Evolutionary conservation across 164 flowering plant genomes (phyloP).

Genomic region (Aristolochia contorta): DNA sequence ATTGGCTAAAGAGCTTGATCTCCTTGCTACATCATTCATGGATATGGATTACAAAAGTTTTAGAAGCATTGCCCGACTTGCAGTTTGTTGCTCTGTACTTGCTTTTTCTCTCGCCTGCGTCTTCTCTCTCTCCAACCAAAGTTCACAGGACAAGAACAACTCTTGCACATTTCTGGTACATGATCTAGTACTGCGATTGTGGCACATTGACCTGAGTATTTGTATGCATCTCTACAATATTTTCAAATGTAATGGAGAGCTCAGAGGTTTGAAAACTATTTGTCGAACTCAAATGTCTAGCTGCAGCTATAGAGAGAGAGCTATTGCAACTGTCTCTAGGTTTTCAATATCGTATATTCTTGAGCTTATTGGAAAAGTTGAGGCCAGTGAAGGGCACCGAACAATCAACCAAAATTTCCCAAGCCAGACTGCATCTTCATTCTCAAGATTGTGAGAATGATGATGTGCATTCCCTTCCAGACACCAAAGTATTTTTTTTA

Average conservation of each 20-base stretch:
- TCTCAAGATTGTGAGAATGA: slow-evolving; percentile 23
- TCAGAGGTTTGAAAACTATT: slow-evolving; percentile 17
- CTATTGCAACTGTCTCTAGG: slow-evolving; percentile 32
- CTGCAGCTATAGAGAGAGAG: slow-evolving; percentile 24
- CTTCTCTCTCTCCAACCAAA: slow-evolving; percentile 18
- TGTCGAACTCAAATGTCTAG: slow-evolving; percentile 20
- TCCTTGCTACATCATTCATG: slow-evolving; percentile 47
- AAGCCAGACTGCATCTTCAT: slow-evolving; percentile 29
- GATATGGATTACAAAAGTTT: slow-evolving; percentile 47
- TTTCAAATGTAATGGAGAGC: slow-evolving; percentile 19
- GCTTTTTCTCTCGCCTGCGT: slow-evolving; percentile 51
- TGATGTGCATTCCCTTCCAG: slow-evolving; percentile 48
- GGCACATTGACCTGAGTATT: slow-evolving; percentile 35
- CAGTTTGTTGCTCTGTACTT: slow-evolving; percentile 54
- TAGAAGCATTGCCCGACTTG: slow-evolving; percentile 40
- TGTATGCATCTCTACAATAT: slow-evolving; percentile 31
- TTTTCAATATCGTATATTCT: slow-evolving; percentile 33
- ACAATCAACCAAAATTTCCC: slow-evolving; percentile 7
- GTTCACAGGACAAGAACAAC: slow-evolving; percentile 12
- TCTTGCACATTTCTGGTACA: slow-evolving; percentile 27
- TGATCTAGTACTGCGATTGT: slow-evolving; percentile 38
- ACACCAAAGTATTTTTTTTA: slow-evolving; percentile 58
- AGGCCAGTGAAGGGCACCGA: slow-evolving; percentile 16
- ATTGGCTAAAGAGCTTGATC: slow-evolving; percentile 56
- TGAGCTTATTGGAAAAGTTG: slow-evolving; percentile 26